A percentile compares a stretch with the other conserved stretches of the same genome.
These are phyloP conservation scores for Persicaria maculosa DNA, from an alignment of 148 eudicot genomes.

Conservation along the genomic window DNA sequence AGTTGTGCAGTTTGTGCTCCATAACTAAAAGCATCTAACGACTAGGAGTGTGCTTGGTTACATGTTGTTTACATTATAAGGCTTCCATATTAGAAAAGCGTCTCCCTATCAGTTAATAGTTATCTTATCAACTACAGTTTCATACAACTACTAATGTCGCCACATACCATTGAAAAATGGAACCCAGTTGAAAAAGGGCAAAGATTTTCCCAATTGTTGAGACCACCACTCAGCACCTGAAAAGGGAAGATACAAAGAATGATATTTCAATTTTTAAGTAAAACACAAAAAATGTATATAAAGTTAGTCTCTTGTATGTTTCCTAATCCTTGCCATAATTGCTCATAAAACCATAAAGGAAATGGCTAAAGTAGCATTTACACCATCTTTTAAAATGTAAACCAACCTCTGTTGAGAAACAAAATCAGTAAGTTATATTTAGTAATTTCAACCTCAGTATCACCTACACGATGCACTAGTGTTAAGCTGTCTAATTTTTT, in stretches of 20 bases:
- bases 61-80: too few species aligned
- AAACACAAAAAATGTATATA: not conserved
- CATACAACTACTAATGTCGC: too few species aligned
- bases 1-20: too few species aligned
- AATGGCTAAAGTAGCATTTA: too few species aligned
- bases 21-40: too few species aligned
- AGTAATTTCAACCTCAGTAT: not conserved
- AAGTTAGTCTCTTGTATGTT: not conserved
- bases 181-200: slow-evolving; percentile 82
- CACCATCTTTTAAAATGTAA: too few species aligned
- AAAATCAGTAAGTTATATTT: too few species aligned
- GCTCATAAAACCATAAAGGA: too few species aligned
- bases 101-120: not conserved
- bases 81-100: too few species aligned
- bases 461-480: not conserved
- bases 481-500: not conserved
- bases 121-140: too few species aligned
- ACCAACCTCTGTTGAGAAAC: too few species aligned
- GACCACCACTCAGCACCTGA: slow-evolving; percentile 98
- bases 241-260: slow-evolving; percentile 8
- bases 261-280: not conserved
- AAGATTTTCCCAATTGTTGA: slow-evolving; percentile 61
- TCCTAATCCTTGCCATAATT: not conserved
- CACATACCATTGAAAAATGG: slow-evolving; percentile 61
- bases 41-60: too few species aligned